Conservation (phyloP, 176 grass and related monocot genomes). For the Aegilops bicornis region DNA sequence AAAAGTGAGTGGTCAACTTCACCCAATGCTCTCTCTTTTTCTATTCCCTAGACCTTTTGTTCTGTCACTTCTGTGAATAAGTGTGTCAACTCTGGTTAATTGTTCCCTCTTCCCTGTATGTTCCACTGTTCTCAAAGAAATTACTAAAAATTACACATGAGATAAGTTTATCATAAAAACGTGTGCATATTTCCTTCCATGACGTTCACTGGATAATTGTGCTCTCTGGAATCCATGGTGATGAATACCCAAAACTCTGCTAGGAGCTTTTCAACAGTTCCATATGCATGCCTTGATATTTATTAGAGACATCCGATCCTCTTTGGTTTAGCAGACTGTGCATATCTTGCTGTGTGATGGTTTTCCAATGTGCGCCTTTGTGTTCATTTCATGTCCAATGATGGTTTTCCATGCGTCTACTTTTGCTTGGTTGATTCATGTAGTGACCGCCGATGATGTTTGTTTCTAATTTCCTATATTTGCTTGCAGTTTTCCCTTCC, state of each 20-base stretch:
- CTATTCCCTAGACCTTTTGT: not conserved
- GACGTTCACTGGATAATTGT: not conserved
- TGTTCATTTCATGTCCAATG: not conserved
- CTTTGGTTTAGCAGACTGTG: not conserved
- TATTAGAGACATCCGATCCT: not conserved
- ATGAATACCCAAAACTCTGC: not conserved
- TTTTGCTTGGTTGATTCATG: not conserved
- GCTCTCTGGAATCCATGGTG: not conserved
- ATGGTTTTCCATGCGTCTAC: not conserved
- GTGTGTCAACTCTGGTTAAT: not conserved
- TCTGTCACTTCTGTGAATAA: not conserved
- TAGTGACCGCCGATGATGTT: not conserved
- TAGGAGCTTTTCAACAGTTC: not conserved
- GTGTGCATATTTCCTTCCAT: not conserved
- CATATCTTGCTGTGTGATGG: not conserved
- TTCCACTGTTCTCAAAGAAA: not conserved
- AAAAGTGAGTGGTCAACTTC: constrained; percentile 59
- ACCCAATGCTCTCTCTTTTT: not conserved
- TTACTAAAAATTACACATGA: not conserved
- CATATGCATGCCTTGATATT: not conserved
- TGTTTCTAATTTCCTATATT: constrained; percentile 25
- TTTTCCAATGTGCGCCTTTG: not conserved
- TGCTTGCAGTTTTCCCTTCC: constrained; percentile 85
- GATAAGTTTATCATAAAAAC: not conserved
- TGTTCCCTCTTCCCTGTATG: constrained; percentile 1